These are phyloP conservation scores for Cryptococcus wingfieldii DNA, from an alignment of 1,284 basidiomycete species.

Conservation along the genomic window DNA sequence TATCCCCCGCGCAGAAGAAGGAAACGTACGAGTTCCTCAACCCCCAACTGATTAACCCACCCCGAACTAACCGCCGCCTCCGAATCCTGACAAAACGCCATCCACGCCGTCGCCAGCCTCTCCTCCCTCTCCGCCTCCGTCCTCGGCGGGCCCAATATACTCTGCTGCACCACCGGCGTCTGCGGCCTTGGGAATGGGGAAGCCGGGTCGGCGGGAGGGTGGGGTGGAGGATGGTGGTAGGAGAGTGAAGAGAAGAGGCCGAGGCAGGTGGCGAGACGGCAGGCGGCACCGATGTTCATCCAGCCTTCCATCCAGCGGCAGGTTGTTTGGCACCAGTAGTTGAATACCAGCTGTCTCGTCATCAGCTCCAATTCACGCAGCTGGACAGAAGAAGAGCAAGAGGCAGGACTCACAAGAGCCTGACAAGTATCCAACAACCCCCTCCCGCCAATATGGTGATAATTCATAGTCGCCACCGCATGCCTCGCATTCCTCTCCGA, in stretches of 20 bases:
- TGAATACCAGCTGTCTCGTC: too few relatives aligned
- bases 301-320: constrained; percentile 38
- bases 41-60: constrained; percentile 26
- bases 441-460: constrained; percentile 15
- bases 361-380: too few relatives aligned
- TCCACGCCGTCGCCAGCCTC: constrained; percentile 24
- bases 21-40: constrained; percentile 36
- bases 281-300: constrained; percentile 21
- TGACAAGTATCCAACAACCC: constrained; percentile 31
- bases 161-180: constrained; percentile 3
- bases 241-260: constrained; percentile 16
- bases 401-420: constrained; percentile 23
- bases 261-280: constrained; percentile 26
- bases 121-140: constrained; percentile 37
- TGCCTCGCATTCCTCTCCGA: constrained; percentile 28
- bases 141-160: constrained; percentile 21
- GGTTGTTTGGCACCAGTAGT: too few relatives aligned
- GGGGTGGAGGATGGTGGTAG: neutral
- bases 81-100: constrained; percentile 19
- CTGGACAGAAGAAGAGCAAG: constrained; percentile 27
- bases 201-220: neutral
- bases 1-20: neutral
- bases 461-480: constrained; percentile 18
- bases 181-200: constrained; percentile 6
- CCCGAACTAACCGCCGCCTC: constrained; percentile 22